Percentiles rank a stretch among this genome's conserved stretches.
phyloP scores from a whole-genome alignment of 2,329 filamentous ascomycete species.

The Ascosphaera aggregata region DNA sequence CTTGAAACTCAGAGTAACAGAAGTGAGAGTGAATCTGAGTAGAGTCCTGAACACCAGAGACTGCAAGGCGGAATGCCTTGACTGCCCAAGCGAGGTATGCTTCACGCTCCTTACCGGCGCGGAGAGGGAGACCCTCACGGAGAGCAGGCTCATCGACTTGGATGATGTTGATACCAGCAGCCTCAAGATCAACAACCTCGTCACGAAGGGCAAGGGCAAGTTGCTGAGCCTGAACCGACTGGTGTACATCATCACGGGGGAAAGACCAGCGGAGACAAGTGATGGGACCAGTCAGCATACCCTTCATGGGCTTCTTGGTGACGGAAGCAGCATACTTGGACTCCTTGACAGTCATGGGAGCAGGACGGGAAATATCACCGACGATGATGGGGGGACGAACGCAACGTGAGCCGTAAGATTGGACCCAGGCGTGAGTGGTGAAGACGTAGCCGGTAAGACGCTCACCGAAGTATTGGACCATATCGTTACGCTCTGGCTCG shows the following conservation, averaged over 20 bases:
- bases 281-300: slow-evolving; percentile 98
- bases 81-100: slow-evolving; percentile 96
- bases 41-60: slow-evolving; percentile 75
- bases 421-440: slow-evolving; percentile 97
- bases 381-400: slow-evolving; percentile 97
- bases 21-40: slow-evolving; percentile 99
- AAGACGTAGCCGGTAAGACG: slow-evolving; percentile 91
- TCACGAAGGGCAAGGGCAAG: slow-evolving; percentile 95
- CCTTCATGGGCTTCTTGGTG: slow-evolving; percentile 99
- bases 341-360: slow-evolving; percentile 99
- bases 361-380: slow-evolving; percentile 90
- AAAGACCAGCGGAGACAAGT: slow-evolving; percentile 99
- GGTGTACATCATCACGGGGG: slow-evolving; percentile 98
- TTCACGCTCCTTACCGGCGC: slow-evolving; percentile 79
- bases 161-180: slow-evolving; percentile 90
- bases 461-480: slow-evolving; percentile 99
- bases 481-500: slow-evolving; percentile 99
- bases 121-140: slow-evolving; percentile 96
- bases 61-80: slow-evolving; percentile 90
- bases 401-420: slow-evolving; percentile 95
- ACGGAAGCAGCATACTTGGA: slow-evolving; percentile 94
- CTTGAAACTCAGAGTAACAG: slow-evolving; percentile 99
- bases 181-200: slow-evolving; percentile 94
- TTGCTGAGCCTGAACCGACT: slow-evolving; percentile 97
- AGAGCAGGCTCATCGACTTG: slow-evolving; percentile 98